Evolutionary conservation across 2,329 filamentous ascomycete species (phyloP), one percentile per base, ranked within the genome.

Genomic region (Phyllosticta ampelicida): DNA sequence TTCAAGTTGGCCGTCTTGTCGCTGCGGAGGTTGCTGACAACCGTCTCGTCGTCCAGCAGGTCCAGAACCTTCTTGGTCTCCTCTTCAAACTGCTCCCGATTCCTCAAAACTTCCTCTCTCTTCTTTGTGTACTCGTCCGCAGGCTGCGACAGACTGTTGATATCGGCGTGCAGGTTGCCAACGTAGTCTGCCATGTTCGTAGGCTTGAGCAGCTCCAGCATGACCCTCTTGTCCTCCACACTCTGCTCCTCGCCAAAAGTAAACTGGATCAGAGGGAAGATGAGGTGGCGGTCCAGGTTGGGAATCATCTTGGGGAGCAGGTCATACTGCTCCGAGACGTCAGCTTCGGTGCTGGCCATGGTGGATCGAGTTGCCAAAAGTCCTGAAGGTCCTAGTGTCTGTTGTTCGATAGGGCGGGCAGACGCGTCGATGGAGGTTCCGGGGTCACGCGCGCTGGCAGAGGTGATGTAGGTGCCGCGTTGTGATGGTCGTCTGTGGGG

Each of bases 111-210:
- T 71, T 91, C 86, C 73, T 96, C 87, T 70, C 90, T 83, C 85
- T 94, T 95, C 74, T 87, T 85, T 67, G 85, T 83, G 74, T 91
- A 97, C 75, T 96, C 90, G 63, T 86, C 81, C 54, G 94, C 91
- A 57, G 87, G 78, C 62, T 89, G 82, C 61, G 87, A 80, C 63
- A 90, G 83, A 66, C 86, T 81, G 78, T 97, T 85, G 65, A 99
- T 84, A 70, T 96, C 88, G 72, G 88, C 87, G 80, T 95, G 90
- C 65, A 99, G 79, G 69, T 86, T 88, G 70, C 91, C 91, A 57
- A 97, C 89, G 73, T 95, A 99, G 76, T 99, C 94, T 68, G 87
- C 94, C 94, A 99, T 99, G 80, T 97, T 96, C 69, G 94, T 97
- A 74, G 90, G 86, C 78, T 95, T 92, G 66, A 99, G 84, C 60